Evolutionary conservation across 441 rosid species (phyloP).

Genomic region (Populus hybrid): DNA sequence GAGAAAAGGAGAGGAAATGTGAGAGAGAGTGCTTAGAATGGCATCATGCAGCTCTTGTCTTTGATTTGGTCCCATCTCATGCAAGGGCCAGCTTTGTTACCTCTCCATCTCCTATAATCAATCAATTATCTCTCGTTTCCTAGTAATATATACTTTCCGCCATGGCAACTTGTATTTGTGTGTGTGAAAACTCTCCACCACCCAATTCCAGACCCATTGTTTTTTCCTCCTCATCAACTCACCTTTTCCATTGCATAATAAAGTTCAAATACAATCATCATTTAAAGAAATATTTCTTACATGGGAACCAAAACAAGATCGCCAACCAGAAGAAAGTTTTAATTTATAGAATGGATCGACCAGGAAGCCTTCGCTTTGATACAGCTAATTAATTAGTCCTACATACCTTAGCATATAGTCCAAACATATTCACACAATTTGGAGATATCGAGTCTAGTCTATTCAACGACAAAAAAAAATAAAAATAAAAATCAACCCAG

Average conservation of each 20-base stretch:
- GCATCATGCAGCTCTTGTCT: slow-evolving; percentile 40
- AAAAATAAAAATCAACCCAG: slow-evolving; percentile 23
- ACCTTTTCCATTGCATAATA: neutral
- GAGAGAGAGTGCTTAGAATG: slow-evolving; percentile 38
- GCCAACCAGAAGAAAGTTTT: neutral
- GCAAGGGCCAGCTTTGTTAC: slow-evolving; percentile 7
- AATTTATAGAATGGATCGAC: neutral
- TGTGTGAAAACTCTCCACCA: neutral
- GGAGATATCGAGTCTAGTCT: slow-evolving; percentile 8
- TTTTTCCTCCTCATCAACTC: slow-evolving; percentile 18
- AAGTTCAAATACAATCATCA: no score
- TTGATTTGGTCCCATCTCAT: slow-evolving; percentile 27
- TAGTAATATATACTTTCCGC: slow-evolving; percentile 6
- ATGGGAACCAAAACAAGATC: neutral
- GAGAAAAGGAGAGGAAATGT: slow-evolving; percentile 12
- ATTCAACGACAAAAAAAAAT: neutral
- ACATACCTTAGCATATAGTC: slow-evolving; percentile 2
- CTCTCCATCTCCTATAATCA: neutral
- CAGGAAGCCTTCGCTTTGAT: neutral
- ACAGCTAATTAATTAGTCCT: neutral
- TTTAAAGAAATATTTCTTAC: no score
- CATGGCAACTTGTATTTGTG: slow-evolving; percentile 24
- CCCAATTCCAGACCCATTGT: slow-evolving; percentile 19
- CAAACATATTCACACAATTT: slow-evolving; percentile 11
- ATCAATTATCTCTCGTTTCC: neutral